These are phyloP conservation scores for Coemansia sp. DNA, from an alignment of 192 early-diverging fungal genomes.

Conservation along the genomic window DNA sequence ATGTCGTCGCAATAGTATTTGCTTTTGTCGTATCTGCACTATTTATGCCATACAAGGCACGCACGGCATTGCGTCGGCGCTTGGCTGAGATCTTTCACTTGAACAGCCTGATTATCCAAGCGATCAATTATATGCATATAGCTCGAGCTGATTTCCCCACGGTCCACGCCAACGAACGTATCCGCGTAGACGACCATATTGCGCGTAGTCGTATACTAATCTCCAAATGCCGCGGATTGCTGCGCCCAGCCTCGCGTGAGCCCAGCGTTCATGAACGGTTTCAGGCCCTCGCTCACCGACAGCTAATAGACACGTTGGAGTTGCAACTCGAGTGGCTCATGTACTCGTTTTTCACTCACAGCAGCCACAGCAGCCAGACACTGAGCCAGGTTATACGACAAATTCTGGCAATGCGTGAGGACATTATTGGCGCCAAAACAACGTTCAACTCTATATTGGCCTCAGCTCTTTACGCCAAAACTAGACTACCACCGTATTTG, in stretches of 20 bases:
- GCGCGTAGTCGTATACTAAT: conserved; percentile 30
- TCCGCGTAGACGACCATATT: conserved; percentile 17
- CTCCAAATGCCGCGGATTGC: conserved; percentile 29
- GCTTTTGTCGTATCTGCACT: conserved; percentile 32
- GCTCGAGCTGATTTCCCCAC: conserved; percentile 35
- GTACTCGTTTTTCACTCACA: conserved; percentile 45
- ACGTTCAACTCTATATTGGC: conserved; percentile 39
- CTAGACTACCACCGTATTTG: conserved; percentile 36
- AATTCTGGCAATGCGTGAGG: conserved; percentile 40
- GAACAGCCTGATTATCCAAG: conserved; percentile 32
- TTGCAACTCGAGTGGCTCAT: conserved; percentile 49
- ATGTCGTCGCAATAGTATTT: conserved; percentile 38
- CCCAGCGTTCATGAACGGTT: conserved; percentile 47
- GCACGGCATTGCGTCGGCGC: conserved; percentile 30
- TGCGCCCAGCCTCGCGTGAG: conserved; percentile 28
- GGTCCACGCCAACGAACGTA: conserved; percentile 23
- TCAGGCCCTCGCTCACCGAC: conserved; percentile 25
- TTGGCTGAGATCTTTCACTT: conserved; percentile 35
- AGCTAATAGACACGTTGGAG: conserved; percentile 39
- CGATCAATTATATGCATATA: conserved; percentile 47
- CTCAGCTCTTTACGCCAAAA: conserved; percentile 16
- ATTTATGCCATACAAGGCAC: conserved; percentile 49
- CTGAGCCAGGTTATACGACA: conserved; percentile 30
- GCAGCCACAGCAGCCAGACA: not conserved
- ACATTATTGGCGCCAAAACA: conserved; percentile 41